Conservation (phyloP, 306 rosid species). For the Begonia fuchsioides region DNA sequence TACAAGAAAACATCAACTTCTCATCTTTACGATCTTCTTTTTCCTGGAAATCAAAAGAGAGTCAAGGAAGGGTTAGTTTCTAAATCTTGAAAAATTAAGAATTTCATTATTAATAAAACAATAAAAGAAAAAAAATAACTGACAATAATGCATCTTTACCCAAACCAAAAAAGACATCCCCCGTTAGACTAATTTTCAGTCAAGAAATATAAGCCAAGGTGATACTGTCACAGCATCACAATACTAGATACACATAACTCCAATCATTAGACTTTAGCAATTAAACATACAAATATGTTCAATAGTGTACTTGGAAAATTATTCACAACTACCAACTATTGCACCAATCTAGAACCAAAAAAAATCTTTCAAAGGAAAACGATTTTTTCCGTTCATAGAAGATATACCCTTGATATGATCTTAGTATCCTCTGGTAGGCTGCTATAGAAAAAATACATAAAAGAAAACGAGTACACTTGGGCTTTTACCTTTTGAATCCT, state of each 20-base stretch:
- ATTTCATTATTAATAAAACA: not conserved
- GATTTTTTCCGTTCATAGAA: no score
- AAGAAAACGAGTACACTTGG: not conserved
- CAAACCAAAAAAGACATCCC: not conserved
- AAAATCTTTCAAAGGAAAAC: no score
- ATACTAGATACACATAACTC: not conserved
- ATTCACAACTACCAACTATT: no score
- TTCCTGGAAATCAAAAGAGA: slow-evolving; percentile 36
- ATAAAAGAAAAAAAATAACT: not conserved
- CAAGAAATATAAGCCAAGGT: not conserved
- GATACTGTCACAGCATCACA: not conserved
- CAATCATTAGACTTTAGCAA: no score
- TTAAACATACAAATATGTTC: no score
- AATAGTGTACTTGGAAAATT: no score
- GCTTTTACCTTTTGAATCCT: slow-evolving; percentile 80
- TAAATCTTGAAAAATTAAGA: not conserved
- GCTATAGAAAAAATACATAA: no score
- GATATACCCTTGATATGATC: no score
- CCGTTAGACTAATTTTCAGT: not conserved
- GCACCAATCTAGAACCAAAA: no score
- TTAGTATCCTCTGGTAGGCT: no score
- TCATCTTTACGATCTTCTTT: slow-evolving; percentile 84
- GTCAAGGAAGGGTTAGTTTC: not conserved
- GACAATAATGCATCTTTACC: not conserved
- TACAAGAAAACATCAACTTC: slow-evolving; percentile 67